Base-by-base conservation (phyloP, 2,329 filamentous ascomycete species). In the Aspergillus caelatus region DNA sequence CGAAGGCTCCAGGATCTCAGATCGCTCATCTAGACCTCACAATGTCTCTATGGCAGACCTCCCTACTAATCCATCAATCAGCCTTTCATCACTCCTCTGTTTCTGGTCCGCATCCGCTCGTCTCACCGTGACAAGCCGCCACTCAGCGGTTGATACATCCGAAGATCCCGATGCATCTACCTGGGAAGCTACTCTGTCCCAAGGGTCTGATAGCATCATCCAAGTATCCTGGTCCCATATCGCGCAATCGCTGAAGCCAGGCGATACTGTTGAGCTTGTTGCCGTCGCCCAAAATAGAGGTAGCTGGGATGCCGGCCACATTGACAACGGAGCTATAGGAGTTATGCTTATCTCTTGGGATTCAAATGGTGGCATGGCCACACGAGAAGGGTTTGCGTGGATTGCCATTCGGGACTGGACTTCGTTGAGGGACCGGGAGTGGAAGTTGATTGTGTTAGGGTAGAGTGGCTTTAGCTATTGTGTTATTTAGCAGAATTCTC, bases 381-480 rank as follows among this genome's bases (percentile, higher is more conserved):
- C 19, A 4, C 52, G 52, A 2, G 30, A 54, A 21, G 52, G 52
- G 30, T 54, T 54, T 54, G 52, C 52, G 6, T 54, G 52, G 52
- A 36, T 54, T 23, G 52, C 52, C 1, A 54, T 54, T 54, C 52
- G 52, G 30, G 52, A 54, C 12, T 54, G 52, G 52, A 54, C 52
- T 4, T 30, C 52, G 2, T 54, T 54, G 14, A 8, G 12, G 6
- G 19, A 54, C 0, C 30, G 52, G 4, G 11, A 32, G 30, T 54
- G 52, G 52, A 54, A 10, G 30, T 16, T 36, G 30, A 23, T 54
- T 26, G n/a, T 54, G n/a, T 26, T 54, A 21, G 52, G n/a, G 32
- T 54, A 36, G 34, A 16, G 14, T 36, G 34, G 5, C 6, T 36
- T 36, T 7, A 6, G 16, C 5, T 14, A 36, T 16, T 36, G 7